phyloP scores from a whole-genome alignment of 1,284 basidiomycete genomes.

The Ceratobasidium sp. region DNA sequence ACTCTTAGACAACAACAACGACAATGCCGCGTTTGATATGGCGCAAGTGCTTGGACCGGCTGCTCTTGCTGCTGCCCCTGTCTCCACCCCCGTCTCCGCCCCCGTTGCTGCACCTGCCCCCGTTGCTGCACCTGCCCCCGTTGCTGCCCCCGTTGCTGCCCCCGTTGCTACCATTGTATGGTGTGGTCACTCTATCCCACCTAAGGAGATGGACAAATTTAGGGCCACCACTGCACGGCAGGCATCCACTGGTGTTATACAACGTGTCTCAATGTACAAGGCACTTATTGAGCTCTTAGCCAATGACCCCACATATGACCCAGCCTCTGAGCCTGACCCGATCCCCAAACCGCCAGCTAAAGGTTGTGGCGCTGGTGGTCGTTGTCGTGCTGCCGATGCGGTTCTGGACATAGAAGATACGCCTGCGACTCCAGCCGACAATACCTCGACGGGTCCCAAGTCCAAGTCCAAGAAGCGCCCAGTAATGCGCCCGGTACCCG shows the following conservation, averaged over 20 bases:
- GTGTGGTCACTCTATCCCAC: neutral
- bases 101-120: neutral
- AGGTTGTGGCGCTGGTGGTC: neutral
- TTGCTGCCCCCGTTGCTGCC: neutral
- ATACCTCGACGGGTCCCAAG: no score
- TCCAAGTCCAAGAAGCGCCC: no score
- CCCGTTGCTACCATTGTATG: neutral
- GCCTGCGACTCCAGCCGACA: no score
- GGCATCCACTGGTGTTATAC: neutral
- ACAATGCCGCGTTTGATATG: neutral
- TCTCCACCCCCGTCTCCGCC: neutral
- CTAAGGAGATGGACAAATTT: neutral
- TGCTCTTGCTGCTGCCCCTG: neutral
- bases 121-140: neutral
- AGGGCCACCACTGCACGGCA: neutral
- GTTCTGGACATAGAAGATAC: neutral
- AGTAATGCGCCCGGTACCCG: no score
- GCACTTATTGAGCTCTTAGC: neutral
- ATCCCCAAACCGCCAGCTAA: neutral
- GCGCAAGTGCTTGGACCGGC: neutral
- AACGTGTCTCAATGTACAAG: neutral
- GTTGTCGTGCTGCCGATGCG: neutral
- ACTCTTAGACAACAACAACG: neutral
- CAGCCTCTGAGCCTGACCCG: neutral
- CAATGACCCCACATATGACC: neutral